Percentiles rank a stretch among this genome's conserved stretches.
These are phyloP conservation scores for Macadamia tetraphylla DNA, from an alignment of 164 flowering plant species.

Conservation along the genomic window DNA sequence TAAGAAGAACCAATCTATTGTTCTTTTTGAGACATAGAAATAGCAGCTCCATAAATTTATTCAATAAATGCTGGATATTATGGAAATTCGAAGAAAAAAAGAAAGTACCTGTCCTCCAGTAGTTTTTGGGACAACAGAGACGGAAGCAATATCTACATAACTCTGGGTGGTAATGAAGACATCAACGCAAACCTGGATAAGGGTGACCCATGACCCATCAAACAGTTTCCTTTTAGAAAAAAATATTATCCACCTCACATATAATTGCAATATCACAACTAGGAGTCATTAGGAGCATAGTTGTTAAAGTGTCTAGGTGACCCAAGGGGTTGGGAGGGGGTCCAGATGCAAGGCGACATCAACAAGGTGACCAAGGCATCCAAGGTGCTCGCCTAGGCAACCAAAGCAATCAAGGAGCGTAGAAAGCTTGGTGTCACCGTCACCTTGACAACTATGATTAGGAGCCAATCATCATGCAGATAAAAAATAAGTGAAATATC, in stretches of 20 bases:
- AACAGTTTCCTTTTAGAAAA: background rate
- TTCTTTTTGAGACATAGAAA: background rate
- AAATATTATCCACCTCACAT: background rate
- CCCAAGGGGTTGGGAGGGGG: too few species aligned
- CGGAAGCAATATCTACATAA: slow-evolving; percentile 88
- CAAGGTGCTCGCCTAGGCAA: too few species aligned
- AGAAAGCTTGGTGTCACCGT: too few species aligned
- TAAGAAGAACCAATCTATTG: background rate
- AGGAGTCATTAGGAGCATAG: too few species aligned
- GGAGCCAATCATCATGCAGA: too few species aligned
- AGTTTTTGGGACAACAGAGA: slow-evolving; percentile 88
- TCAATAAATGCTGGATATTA: background rate
- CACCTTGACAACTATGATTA: too few species aligned
- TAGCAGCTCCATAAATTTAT: background rate
- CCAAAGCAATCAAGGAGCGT: too few species aligned
- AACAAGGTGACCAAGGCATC: too few species aligned
- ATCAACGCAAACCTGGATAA: slow-evolving; percentile 86
- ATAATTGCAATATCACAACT: background rate
- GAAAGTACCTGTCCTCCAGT: slow-evolving; percentile 93
- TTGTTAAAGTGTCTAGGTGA: too few species aligned
- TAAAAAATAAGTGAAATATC: background rate
- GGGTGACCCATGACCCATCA: background rate
- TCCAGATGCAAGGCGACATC: too few species aligned
- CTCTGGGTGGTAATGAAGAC: slow-evolving; percentile 79
- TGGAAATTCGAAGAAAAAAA: background rate